Evolutionary conservation across 2,329 filamentous ascomycete genomes (phyloP).

Genomic region (Apiospora saccharicola): DNA sequence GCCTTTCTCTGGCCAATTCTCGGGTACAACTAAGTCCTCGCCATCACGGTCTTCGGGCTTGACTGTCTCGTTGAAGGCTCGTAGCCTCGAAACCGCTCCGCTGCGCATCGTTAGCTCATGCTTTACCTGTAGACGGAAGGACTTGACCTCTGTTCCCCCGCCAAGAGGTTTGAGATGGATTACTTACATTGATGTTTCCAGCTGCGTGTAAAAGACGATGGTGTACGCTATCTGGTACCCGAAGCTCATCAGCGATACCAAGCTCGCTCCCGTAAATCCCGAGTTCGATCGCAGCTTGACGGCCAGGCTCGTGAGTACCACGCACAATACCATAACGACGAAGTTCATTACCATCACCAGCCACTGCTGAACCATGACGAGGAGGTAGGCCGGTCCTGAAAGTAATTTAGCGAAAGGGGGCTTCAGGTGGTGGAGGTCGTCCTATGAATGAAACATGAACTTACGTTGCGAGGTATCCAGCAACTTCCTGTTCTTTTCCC

Average conservation of each 20-base stretch:
- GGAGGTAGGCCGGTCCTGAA: slow-evolving; percentile 55
- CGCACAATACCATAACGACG: slow-evolving; percentile 34
- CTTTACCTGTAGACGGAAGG: background rate
- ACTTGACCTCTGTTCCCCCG: slow-evolving; percentile 28
- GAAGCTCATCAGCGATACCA: slow-evolving; percentile 44
- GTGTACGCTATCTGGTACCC: slow-evolving; percentile 34
- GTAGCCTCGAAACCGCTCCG: slow-evolving; percentile 42
- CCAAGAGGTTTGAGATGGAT: slow-evolving; percentile 38
- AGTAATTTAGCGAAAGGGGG: background rate
- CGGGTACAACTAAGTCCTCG: slow-evolving; percentile 36
- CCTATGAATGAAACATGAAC: background rate
- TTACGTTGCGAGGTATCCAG: slow-evolving; percentile 54
- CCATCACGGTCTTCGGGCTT: slow-evolving; percentile 35
- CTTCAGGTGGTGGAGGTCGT: background rate
- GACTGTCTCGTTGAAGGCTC: slow-evolving; percentile 38
- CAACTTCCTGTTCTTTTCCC: slow-evolving; percentile 50
- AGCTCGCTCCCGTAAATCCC: slow-evolving; percentile 38
- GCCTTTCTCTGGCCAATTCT: slow-evolving; percentile 41
- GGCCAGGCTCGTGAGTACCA: slow-evolving; percentile 36
- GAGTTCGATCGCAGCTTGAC: slow-evolving; percentile 35
- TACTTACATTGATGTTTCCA: slow-evolving; percentile 41
- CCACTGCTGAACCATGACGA: slow-evolving; percentile 55
- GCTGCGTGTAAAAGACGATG: slow-evolving; percentile 36
- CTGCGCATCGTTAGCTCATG: slow-evolving; percentile 30
- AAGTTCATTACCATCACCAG: slow-evolving; percentile 28